Base-by-base conservation (phyloP, 441 rosid species). In the Monsonia emarginata region DNA sequence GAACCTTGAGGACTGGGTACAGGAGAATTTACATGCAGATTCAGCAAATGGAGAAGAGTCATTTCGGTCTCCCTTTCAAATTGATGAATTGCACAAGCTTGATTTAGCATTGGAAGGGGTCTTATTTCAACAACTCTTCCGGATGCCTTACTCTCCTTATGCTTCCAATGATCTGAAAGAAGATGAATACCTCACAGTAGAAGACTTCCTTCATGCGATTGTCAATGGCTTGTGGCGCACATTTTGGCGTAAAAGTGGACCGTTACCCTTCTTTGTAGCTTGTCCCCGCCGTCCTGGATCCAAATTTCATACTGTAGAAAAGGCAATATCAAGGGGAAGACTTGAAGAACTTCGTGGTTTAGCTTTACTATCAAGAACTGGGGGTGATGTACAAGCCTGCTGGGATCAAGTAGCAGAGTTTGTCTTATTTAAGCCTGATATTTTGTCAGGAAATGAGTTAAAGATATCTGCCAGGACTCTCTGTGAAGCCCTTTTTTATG, bases 71-170 rank as follows among this genome's bases (percentile, higher is more conserved):
- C 90, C 85, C 1, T 86, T 86, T 77, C 74, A 73, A 16, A 76
- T 78, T 56, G 83, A 81, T 64, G 88, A 86, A 66, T 54, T 86
- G 65, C 44, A 65, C 72, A 80, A 78, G 64, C 85, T 86, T 66
- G 88, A 86, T 76, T 79, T 82, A 63, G 91, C 91, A 69, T 72
- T 86, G 81, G 86, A 86, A 59, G 90, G 88, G 19, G 85, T 84
- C 67, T 57, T 79, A 19, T 78, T 86, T 74, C 88, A 82, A 72
- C 91, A 84, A 61, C 79, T 86, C 19, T 82, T 64, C 30, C 88
- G 91, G 14, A 84, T 86, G 91, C 87, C 88, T 4, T 79, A 81
- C 61, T 69, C 78, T 10, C 56, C 78, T 58, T 66, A 74, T 74
- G 71, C 75, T 71, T 67, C 74, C 10, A 40, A 61, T 70, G 78